A percentile compares a stretch with the other conserved stretches of the same genome.
Evolutionary conservation across 768 basidiomycete genomes (phyloP).

Genomic region (Leccinellum rugosiceps): DNA sequence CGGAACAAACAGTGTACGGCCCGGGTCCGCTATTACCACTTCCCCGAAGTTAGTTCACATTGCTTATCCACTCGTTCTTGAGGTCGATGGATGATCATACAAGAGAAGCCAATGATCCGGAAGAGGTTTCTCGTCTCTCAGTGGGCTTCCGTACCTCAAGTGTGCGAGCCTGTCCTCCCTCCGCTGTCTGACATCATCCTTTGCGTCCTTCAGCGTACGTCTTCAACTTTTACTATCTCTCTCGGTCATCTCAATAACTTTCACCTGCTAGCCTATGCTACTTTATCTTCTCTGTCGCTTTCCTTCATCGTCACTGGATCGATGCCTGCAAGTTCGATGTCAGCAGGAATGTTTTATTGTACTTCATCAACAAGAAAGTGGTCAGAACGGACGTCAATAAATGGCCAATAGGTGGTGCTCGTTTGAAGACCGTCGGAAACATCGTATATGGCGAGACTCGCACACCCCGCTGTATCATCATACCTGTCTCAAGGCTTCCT

Average conservation of each 20-base stretch:
- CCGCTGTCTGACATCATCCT: slow-evolving; percentile 40
- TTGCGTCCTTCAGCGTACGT: slow-evolving; percentile 64
- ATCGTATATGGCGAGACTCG: slow-evolving; percentile 68
- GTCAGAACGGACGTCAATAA: slow-evolving; percentile 68
- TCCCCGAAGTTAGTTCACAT: not conserved
- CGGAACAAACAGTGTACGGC: slow-evolving; percentile 59
- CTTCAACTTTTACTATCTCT: not conserved
- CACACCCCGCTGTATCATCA: not conserved
- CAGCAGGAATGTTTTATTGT: slow-evolving; percentile 77
- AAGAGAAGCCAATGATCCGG: slow-evolving; percentile 70
- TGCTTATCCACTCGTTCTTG: slow-evolving; percentile 75
- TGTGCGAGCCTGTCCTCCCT: not conserved
- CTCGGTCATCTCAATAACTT: not conserved
- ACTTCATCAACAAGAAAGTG: slow-evolving; percentile 75
- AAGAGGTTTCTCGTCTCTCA: slow-evolving; percentile 61
- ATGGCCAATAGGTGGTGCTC: slow-evolving; percentile 89
- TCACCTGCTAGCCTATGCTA: slow-evolving; percentile 73
- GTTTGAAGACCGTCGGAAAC: slow-evolving; percentile 88
- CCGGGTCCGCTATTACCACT: not conserved
- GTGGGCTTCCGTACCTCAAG: slow-evolving; percentile 38
- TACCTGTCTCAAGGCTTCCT: slow-evolving; percentile 40
- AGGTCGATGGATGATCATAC: slow-evolving; percentile 92
- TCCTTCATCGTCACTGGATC: slow-evolving; percentile 88
- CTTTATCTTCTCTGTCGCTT: slow-evolving; percentile 77
- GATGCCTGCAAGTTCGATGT: slow-evolving; percentile 79